These are phyloP conservation scores for Bruguiera gymnorhiza DNA, from an alignment of 345 rosid species.

Conservation along the genomic window DNA sequence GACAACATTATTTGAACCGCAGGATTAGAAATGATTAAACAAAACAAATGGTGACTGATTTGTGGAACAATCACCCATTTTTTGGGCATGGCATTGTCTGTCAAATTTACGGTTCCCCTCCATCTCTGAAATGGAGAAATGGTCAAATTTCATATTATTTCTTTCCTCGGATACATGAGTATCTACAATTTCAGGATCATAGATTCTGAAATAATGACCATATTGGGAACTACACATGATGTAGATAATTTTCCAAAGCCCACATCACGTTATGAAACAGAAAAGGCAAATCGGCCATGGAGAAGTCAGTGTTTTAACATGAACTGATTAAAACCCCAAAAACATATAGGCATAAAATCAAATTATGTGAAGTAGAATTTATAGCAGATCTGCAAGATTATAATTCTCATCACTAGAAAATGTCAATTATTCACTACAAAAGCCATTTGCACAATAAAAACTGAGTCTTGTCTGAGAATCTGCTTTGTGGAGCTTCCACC, in stretches of 20 bases:
- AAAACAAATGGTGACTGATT: neutral
- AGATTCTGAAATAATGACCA: neutral
- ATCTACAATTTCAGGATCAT: no score
- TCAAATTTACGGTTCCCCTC: no score
- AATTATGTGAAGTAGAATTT: neutral
- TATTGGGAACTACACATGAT: neutral
- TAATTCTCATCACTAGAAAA: no score
- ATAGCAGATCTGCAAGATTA: no score
- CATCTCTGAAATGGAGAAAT: no score
- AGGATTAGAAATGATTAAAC: constrained; percentile 3
- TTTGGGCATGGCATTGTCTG: no score
- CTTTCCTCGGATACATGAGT: no score
- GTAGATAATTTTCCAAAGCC: neutral
- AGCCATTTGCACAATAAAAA: no score
- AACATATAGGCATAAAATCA: neutral
- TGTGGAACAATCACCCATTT: neutral
- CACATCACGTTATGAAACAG: neutral
- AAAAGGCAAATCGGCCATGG: neutral
- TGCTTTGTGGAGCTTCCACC: no score
- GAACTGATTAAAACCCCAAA: neutral
- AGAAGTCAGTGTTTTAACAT: neutral
- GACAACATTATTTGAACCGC: constrained; percentile 9
- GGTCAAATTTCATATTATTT: no score
- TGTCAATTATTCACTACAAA: no score
- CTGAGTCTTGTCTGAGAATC: no score